These are phyloP conservation scores for Agrostemma githago DNA, from an alignment of 148 eudicot species.

Conservation along the genomic window DNA sequence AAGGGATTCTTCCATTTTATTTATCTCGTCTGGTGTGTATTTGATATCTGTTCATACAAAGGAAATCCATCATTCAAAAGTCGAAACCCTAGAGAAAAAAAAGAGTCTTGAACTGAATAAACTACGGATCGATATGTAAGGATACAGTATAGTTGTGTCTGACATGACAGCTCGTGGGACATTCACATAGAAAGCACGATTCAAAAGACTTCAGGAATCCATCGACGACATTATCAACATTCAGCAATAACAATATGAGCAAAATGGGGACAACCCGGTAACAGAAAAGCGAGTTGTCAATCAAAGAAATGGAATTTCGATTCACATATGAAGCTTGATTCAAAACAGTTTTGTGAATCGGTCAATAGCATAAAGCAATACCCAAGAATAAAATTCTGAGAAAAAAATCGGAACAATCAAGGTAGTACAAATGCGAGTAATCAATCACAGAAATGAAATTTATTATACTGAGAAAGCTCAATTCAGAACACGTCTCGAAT, in stretches of 20 bases:
- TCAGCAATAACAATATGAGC: not conserved
- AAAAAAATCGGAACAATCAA: not conserved
- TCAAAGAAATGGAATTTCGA: no score
- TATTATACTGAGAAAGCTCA: no score
- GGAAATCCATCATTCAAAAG: conserved; percentile 13
- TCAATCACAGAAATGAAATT: no score
- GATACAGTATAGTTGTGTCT: no score
- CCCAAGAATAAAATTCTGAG: not conserved
- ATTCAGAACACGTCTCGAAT: no score
- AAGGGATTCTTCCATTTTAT: conserved; percentile 77
- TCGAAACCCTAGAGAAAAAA: not conserved
- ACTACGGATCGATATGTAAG: conserved; percentile 3
- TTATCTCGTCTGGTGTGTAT: conserved; percentile 64
- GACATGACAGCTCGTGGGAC: no score
- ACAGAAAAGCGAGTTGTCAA: no score
- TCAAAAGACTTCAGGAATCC: not conserved
- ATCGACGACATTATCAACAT: not conserved
- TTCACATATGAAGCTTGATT: no score
- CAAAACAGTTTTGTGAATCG: no score
- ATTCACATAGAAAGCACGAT: not conserved
- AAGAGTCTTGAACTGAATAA: conserved; percentile 4
- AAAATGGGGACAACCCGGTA: no score
- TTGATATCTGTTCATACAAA: conserved; percentile 41
- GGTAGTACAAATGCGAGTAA: not conserved
- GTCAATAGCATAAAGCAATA: no score